Conservation (phyloP, 164 flowering plant genomes). For the Dillenia turbinata region DNA sequence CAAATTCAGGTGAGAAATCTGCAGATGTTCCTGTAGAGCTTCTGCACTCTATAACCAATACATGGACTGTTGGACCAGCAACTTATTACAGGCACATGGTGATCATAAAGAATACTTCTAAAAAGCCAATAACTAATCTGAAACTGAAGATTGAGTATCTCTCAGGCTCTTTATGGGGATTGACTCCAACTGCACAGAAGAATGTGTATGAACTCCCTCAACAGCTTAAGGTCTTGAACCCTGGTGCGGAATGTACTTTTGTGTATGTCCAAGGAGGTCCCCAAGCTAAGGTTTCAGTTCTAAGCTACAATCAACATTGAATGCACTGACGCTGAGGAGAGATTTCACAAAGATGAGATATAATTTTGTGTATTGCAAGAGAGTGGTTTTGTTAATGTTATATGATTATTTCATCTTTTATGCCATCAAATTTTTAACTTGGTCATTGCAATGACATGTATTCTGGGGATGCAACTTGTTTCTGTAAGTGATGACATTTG, state of each 20-base stretch:
- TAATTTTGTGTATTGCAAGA: too few relatives aligned
- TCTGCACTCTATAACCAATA: constrained; percentile 51
- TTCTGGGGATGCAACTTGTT: too few relatives aligned
- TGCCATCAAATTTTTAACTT: too few relatives aligned
- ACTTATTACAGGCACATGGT: constrained; percentile 68
- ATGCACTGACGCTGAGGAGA: too few relatives aligned
- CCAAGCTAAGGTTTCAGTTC: constrained; percentile 63
- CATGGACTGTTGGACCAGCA: constrained; percentile 42
- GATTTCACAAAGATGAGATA: too few relatives aligned
- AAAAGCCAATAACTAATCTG: constrained; percentile 50
- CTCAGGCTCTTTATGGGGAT: constrained; percentile 71
- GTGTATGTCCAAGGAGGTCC: constrained; percentile 85
- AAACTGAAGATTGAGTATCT: constrained; percentile 50
- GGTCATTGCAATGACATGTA: too few relatives aligned
- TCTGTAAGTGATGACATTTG: too few relatives aligned
- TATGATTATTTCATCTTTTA: too few relatives aligned
- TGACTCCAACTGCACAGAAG: constrained; percentile 36
- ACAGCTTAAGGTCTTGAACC: constrained; percentile 42
- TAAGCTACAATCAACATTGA: constrained; percentile 42
- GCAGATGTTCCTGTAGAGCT: constrained; percentile 58
- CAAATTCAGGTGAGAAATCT: not conserved
- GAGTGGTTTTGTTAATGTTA: too few relatives aligned
- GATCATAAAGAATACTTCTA: constrained; percentile 57
- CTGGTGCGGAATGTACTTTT: constrained; percentile 56
- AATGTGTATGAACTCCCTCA: constrained; percentile 53